Percentiles rank a stretch among this genome's conserved stretches.
These are phyloP conservation scores for Colletotrichum sp. DNA, from an alignment of 2,329 filamentous ascomycete species.

Conservation along the genomic window DNA sequence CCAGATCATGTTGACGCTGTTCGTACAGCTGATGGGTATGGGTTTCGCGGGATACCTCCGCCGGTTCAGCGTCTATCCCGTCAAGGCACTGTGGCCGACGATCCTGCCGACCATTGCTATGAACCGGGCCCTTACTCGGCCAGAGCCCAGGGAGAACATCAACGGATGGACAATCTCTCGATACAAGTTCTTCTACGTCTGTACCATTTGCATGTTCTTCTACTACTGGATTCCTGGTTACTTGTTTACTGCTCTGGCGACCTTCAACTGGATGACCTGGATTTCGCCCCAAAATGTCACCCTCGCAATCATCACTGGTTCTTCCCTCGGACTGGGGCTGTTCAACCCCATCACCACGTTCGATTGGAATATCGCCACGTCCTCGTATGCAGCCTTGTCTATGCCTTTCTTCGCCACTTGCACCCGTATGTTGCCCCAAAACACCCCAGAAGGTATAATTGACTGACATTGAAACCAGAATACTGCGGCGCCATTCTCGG, in stretches of 20 bases:
- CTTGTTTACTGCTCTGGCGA: conserved; percentile 46
- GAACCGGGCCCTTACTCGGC: conserved; percentile 35
- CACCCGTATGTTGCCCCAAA: conserved; percentile 26
- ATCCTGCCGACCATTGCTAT: conserved; percentile 37
- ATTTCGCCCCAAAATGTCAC: conserved; percentile 50
- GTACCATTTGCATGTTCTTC: conserved; percentile 41
- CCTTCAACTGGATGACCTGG: conserved; percentile 58
- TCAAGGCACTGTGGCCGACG: conserved; percentile 36
- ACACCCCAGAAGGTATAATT: neutral
- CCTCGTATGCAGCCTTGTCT: conserved; percentile 40
- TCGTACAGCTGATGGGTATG: conserved; percentile 48
- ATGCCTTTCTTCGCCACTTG: conserved; percentile 45
- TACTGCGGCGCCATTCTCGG: conserved; percentile 38
- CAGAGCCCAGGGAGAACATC: conserved; percentile 38
- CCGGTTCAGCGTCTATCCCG: conserved; percentile 41
- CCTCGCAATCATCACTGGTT: conserved; percentile 48
- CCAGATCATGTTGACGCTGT: conserved; percentile 41
- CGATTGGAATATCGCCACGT: conserved; percentile 52
- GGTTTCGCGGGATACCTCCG: conserved; percentile 45
- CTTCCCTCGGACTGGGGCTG: conserved; percentile 40
- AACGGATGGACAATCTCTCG: conserved; percentile 51
- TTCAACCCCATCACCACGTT: conserved; percentile 57
- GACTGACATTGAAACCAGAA: neutral
- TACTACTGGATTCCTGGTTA: conserved; percentile 56
- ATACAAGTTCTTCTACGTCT: conserved; percentile 47